A percentile compares a stretch with the other conserved stretches of the same genome.
phyloP scores from a whole-genome alignment of 2,329 filamentous ascomycete species.

The Hyphodiscus sp. region DNA sequence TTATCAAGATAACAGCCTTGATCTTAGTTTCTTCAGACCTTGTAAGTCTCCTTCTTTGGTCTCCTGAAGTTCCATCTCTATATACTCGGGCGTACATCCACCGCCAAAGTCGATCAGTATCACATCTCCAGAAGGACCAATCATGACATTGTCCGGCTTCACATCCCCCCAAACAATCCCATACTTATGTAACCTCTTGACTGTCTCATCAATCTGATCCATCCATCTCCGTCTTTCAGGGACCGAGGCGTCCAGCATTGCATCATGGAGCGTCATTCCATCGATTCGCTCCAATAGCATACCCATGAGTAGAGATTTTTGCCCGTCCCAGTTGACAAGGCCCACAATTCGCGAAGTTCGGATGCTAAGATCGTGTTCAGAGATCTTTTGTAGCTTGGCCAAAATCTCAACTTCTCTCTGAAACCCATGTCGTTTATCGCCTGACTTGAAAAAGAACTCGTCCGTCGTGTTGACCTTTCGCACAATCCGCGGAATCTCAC shows the following conservation, averaged over 20 bases:
- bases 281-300: slow-evolving; percentile 10
- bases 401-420: slow-evolving; percentile 9
- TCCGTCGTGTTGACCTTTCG: slow-evolving; percentile 4
- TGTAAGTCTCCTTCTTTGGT: slow-evolving; percentile 7
- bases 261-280: slow-evolving; percentile 7
- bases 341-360: slow-evolving; percentile 10
- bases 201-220: slow-evolving; percentile 11
- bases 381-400: slow-evolving; percentile 7
- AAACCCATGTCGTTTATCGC: slow-evolving; percentile 6
- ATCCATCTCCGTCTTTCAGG: slow-evolving; percentile 9
- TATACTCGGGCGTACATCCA: slow-evolving; percentile 86
- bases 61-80: slow-evolving; percentile 7
- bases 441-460: slow-evolving; percentile 7
- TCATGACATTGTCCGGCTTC: slow-evolving; percentile 94
- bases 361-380: slow-evolving; percentile 7
- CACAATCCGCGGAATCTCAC: slow-evolving; percentile 8
- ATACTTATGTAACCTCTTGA: slow-evolving; percentile 39
- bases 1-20: slow-evolving; percentile 9
- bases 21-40: slow-evolving; percentile 7
- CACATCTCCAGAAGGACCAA: slow-evolving; percentile 92
- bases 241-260: slow-evolving; percentile 7
- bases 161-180: too few relatives aligned
- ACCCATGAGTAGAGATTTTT: slow-evolving; percentile 10
- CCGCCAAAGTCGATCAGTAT: slow-evolving; percentile 98
- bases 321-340: slow-evolving; percentile 9